Conservation (phyloP, 129 eudicot species). For the Flaveria trinervia region DNA sequence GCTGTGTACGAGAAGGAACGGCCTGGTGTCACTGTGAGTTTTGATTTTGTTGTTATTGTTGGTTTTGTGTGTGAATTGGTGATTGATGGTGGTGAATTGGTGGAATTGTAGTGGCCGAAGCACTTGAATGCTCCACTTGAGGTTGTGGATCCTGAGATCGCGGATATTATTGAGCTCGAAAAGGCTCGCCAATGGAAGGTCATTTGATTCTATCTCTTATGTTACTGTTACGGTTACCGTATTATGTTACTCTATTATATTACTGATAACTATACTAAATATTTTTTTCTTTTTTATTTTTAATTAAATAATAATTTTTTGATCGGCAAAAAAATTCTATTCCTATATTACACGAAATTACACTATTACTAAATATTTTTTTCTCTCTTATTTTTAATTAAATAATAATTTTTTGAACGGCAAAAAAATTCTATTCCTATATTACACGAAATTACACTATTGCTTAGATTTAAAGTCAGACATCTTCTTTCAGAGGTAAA, state of each 20-base stretch:
- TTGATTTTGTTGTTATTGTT: background rate
- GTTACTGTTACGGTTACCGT: no score
- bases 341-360: no score
- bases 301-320: no score
- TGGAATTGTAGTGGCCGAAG: constrained; percentile 87
- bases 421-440: no score
- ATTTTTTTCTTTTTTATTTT: no score
- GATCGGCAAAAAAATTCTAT: no score
- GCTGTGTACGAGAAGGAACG: constrained; percentile 88
- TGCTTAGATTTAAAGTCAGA: no score
- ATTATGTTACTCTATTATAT: background rate
- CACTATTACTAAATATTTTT: no score
- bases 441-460: no score
- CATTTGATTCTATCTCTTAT: background rate
- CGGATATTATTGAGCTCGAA: constrained; percentile 94
- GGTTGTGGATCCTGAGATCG: constrained; percentile 95
- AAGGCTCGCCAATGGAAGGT: constrained; percentile 99
- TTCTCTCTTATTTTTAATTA: no score
- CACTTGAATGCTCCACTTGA: constrained; percentile 97
- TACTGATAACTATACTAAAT: background rate
- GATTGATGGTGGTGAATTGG: background rate
- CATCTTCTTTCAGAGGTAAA: no score
- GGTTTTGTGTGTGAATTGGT: constrained; percentile 10
- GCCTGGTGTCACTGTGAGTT: constrained; percentile 74
- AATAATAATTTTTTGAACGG: no score